Evolutionary conservation across 306 rosid species (phyloP), one percentile per base, ranked within the genome.

Genomic region (Bauhinia variegata): DNA sequence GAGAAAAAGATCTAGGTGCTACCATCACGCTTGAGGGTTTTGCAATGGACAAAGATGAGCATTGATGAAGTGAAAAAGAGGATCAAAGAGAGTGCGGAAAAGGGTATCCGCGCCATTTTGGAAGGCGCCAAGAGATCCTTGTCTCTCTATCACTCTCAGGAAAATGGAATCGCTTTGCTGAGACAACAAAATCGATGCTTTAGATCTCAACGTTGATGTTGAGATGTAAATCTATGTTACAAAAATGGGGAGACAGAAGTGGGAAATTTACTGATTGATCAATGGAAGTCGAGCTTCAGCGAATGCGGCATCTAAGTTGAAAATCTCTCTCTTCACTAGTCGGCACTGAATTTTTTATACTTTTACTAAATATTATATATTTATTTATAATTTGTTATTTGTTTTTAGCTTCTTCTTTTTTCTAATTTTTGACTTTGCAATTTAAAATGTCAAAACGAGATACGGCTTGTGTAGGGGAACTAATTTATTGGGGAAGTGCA

Each of bases 1-100:
- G 33, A 52, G 37, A 44, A 10, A 43, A 54, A 33, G 70, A 75
- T 48, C 67, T 30, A 71, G 58, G 59, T 23, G 65, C 47, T 75
- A 93, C 99, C 96, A 54, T 93, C 99, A 30, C 99, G 99, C 66
- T 93, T 93, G 18, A 93, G 97, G 79, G 99, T 93, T 83, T 90
- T 93, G 81, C 83, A 84, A 79, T 72, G 72, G 5, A 71, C 76
- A 71, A 78, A 79, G 48, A 68, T 54, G 79, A 78, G 67, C 48
- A 86, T 75, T 49, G 80, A 78, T 0, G 75, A 15, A 31, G 81
- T 56, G 32, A 36, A 72, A 77, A 67, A 9, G 58, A 91, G 54
- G 66, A 63, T 44, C 18, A 86, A 51, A 69, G 63, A 67, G 38
- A 80, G 72, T 15, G 85, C 75, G 10, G 74, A 18, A 2, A 81